These are phyloP conservation scores for Magnusiomyces ingens DNA, from an alignment of 1,139 yeast species.

Conservation along the genomic window DNA sequence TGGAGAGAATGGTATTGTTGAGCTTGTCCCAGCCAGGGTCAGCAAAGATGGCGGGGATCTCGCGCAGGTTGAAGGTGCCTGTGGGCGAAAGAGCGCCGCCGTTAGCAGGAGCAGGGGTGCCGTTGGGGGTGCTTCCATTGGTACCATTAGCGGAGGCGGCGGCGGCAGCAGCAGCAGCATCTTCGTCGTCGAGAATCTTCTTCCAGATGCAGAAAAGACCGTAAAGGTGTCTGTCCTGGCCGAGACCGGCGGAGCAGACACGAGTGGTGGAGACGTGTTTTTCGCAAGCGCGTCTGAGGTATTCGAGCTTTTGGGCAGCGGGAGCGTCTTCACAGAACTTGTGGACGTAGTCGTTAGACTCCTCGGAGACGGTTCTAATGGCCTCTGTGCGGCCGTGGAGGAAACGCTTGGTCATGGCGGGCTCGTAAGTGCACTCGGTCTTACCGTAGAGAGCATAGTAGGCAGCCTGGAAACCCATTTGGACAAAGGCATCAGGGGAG, in stretches of 20 bases:
- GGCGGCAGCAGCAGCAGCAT: conserved; percentile 23
- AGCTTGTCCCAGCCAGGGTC: conserved; percentile 71
- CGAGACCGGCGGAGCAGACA: conserved; percentile 66
- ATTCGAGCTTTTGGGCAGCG: conserved; percentile 53
- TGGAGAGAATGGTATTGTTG: conserved; percentile 57
- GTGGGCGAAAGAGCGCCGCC: conserved; percentile 3
- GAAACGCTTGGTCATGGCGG: conserved; percentile 87
- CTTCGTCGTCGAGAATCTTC: conserved; percentile 49
- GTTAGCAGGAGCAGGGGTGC: conserved; percentile 2
- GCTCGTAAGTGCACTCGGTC: conserved; percentile 91
- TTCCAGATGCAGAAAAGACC: conserved; percentile 89
- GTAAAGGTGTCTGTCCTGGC: conserved; percentile 85
- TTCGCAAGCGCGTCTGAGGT: conserved; percentile 60
- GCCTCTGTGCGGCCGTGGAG: conserved; percentile 93
- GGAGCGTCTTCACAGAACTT: conserved; percentile 72
- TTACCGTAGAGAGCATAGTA: conserved; percentile 88
- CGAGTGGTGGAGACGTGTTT: conserved; percentile 64
- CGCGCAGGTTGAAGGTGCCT: conserved; percentile 13
- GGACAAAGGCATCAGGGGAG: conserved; percentile 92
- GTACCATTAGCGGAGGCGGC: neutral
- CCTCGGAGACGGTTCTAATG: conserved; percentile 72
- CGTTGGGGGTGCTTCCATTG: conserved; percentile 23
- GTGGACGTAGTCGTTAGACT: conserved; percentile 75
- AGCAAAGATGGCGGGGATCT: conserved; percentile 59
- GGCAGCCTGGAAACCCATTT: conserved; percentile 91